Conservation (phyloP, 108 stramenopile species). For the Nitzschia inconspicua region DNA sequence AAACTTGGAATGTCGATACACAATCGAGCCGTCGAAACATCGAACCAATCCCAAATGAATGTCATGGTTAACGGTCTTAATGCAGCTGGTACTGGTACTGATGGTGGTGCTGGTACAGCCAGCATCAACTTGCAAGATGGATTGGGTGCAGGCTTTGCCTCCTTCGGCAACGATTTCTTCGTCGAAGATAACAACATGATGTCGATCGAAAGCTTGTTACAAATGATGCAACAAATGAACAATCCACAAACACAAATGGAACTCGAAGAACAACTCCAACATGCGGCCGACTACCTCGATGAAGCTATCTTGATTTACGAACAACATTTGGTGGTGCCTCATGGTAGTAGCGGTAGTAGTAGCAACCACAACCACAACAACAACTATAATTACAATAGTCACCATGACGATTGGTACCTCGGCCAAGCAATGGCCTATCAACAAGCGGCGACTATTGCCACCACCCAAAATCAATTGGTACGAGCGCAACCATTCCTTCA, state of each 20-base stretch:
- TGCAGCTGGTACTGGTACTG: not conserved
- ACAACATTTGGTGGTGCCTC: not conserved
- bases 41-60: not conserved
- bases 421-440: not conserved
- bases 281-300: not conserved
- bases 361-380: not conserved
- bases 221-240: not conserved
- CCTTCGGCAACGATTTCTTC: not conserved
- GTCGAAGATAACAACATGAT: not conserved
- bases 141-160: not conserved
- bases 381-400: not conserved
- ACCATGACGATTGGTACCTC: not conserved
- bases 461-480: not conserved
- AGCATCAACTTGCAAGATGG: not conserved
- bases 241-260: not conserved
- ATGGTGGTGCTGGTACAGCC: not conserved
- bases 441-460: conserved; percentile 2
- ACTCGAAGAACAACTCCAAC: too few species aligned
- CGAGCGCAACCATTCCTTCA: not conserved
- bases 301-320: not conserved
- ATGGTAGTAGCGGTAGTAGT: not conserved
- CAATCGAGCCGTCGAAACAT: not conserved
- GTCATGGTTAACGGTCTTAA: too few species aligned
- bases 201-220: not conserved
- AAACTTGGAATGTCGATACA: conserved; percentile 10